Conservation (phyloP, 495 filamentous ascomycete species). For the Xylaria palmicola region DNA sequence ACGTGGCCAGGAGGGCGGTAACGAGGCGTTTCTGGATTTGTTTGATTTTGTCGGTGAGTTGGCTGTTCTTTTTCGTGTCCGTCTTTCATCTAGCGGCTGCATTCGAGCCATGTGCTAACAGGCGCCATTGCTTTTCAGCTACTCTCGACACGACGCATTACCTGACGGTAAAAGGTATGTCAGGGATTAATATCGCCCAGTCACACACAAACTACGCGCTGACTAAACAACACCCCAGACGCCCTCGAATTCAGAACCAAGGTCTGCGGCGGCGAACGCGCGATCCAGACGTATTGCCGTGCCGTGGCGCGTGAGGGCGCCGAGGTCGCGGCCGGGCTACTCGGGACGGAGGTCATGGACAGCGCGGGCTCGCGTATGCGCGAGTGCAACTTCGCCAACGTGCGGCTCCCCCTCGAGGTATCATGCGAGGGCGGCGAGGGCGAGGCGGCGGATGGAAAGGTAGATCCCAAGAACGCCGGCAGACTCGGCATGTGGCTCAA, state of each 20-base stretch:
- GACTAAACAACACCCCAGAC: constrained; percentile 49
- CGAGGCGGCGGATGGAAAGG: background rate
- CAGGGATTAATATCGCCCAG: background rate
- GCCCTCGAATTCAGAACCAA: constrained; percentile 63
- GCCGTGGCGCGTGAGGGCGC: constrained; percentile 57
- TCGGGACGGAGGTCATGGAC: constrained; percentile 70
- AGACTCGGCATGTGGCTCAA: constrained; percentile 23
- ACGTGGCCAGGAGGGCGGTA: background rate
- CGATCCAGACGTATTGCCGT: constrained; percentile 59
- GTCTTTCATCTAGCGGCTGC: background rate
- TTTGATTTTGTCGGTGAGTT: constrained; percentile 29
- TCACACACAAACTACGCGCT: background rate
- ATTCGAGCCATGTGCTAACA: background rate
- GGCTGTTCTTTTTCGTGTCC: background rate
- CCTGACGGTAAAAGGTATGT: constrained; percentile 9
- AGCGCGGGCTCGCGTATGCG: constrained; percentile 38
- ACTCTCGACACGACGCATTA: constrained; percentile 10
- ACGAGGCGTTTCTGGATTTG: constrained; percentile 10
- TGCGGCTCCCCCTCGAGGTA: constrained; percentile 60
- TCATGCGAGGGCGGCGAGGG: constrained; percentile 23
- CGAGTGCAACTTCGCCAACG: constrained; percentile 57
- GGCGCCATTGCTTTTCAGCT: background rate
- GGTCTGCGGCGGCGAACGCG: constrained; percentile 69
- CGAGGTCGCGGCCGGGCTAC: constrained; percentile 48
- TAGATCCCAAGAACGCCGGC: constrained; percentile 14